Percentiles rank a stretch among this genome's conserved stretches.
Evolutionary conservation across 1,284 basidiomycete species (phyloP).

Genomic region (Erythrobasidium hasegawianum): DNA sequence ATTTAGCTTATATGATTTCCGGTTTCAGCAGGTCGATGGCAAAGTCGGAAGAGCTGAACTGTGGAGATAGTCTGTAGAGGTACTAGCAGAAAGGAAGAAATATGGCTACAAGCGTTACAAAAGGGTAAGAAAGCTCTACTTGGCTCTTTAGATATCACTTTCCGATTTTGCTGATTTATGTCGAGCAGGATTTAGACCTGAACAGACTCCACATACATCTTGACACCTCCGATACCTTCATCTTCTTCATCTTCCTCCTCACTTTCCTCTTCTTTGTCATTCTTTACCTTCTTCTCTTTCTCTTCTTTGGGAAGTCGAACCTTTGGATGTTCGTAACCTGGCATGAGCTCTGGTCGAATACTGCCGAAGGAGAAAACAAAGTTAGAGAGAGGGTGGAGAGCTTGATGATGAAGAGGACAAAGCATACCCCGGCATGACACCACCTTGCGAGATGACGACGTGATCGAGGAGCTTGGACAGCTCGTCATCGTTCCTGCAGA

Average conservation of each 20-base stretch:
- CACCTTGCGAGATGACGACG: constrained; percentile 85
- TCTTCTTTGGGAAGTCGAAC: not conserved
- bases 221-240: not conserved
- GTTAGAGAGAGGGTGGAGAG: not conserved
- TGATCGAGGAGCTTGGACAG: constrained; percentile 71
- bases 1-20: too few species aligned
- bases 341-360: not conserved
- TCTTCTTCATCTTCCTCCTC: not conserved
- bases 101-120: too few species aligned
- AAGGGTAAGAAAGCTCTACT: too few species aligned
- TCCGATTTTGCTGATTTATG: too few species aligned
- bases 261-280: not conserved
- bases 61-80: too few species aligned
- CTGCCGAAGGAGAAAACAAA: not conserved
- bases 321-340: not conserved
- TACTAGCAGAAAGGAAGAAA: too few species aligned
- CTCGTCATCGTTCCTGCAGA: constrained; percentile 52
- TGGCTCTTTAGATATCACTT: too few species aligned
- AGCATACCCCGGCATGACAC: constrained; percentile 59
- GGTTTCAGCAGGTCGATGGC: too few species aligned
- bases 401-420: not conserved
- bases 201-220: too few species aligned
- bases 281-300: not conserved
- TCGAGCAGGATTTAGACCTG: too few species aligned
- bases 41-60: too few species aligned